Evolutionary conservation across 257 asterid genomes (phyloP).

Genomic region (Petrea volubilis): DNA sequence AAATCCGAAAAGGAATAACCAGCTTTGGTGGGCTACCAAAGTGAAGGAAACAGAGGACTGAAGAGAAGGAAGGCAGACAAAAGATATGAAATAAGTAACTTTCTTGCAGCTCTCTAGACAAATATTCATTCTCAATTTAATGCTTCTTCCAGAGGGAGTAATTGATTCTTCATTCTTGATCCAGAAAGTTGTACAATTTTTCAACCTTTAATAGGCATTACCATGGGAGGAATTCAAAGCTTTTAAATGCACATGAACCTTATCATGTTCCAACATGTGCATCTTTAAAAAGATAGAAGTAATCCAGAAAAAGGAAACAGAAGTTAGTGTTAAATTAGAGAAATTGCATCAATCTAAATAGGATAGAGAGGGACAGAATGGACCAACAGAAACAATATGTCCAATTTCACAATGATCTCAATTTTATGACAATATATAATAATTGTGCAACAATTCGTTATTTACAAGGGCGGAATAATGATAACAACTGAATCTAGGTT

Average conservation of each 20-base stretch:
- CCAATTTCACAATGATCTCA: constrained; percentile 8
- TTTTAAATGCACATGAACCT: not conserved
- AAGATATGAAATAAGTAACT: not conserved
- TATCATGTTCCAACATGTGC: not conserved
- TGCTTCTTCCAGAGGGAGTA: not conserved
- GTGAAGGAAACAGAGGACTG: not conserved
- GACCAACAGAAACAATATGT: not conserved
- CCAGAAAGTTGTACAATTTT: not conserved
- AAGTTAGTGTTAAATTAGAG: not conserved
- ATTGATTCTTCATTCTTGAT: not conserved
- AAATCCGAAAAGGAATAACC: not conserved
- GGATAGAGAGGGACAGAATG: too few species aligned
- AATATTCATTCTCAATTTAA: not conserved
- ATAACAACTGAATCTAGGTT: not conserved
- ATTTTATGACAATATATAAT: not conserved
- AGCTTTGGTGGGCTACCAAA: not conserved
- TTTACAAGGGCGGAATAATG: not conserved
- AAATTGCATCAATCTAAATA: not conserved
- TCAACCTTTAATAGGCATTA: not conserved
- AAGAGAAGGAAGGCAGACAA: constrained; percentile 3
- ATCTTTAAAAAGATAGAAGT: not conserved
- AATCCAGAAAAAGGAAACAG: not conserved
- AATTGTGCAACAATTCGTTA: too few species aligned
- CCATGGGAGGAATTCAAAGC: not conserved
- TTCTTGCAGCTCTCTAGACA: not conserved